A percentile compares a stretch with the other conserved stretches of the same genome.
phyloP scores from a whole-genome alignment of 2,329 filamentous ascomycete species.

The Aspergillus ruber region DNA sequence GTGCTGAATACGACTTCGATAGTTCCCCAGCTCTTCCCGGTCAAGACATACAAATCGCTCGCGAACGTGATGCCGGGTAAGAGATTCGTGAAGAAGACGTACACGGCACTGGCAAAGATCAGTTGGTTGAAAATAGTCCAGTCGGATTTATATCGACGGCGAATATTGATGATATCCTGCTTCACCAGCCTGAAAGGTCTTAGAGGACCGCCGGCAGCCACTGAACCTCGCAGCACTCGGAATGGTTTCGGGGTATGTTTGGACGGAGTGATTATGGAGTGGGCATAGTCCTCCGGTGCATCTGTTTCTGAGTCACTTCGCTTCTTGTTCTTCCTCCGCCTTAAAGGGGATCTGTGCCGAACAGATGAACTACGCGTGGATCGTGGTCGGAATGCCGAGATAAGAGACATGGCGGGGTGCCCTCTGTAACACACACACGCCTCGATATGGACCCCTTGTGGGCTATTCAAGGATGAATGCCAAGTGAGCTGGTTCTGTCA shows the following conservation, averaged over 20 bases:
- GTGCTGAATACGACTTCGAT: slow-evolving; percentile 64
- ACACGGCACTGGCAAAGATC: slow-evolving; percentile 57
- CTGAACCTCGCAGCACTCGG: slow-evolving; percentile 22
- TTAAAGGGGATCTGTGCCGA: slow-evolving; percentile 16
- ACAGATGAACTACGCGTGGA: slow-evolving; percentile 23
- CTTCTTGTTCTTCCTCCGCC: slow-evolving; percentile 12
- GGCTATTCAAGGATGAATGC: too few species aligned
- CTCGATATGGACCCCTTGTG: neutral
- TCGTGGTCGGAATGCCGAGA: slow-evolving; percentile 29
- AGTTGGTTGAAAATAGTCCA: slow-evolving; percentile 59
- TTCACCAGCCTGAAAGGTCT: slow-evolving; percentile 49
- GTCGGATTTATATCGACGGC: slow-evolving; percentile 46
- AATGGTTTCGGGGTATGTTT: slow-evolving; percentile 31
- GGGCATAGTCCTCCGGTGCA: slow-evolving; percentile 20
- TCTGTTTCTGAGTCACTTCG: slow-evolving; percentile 9
- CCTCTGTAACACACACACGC: neutral
- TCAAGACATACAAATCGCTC: slow-evolving; percentile 57
- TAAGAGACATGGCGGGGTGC: slow-evolving; percentile 19
- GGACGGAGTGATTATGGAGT: slow-evolving; percentile 32
- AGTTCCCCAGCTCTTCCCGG: slow-evolving; percentile 58
- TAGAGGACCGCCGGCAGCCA: slow-evolving; percentile 38
- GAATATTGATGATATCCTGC: slow-evolving; percentile 45
- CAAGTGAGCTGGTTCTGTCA: too few species aligned
- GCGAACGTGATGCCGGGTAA: slow-evolving; percentile 63
- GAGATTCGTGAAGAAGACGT: slow-evolving; percentile 62